Base-by-base conservation (phyloP, 306 rosid genomes). In the Dalbergia cochinchinensis region DNA sequence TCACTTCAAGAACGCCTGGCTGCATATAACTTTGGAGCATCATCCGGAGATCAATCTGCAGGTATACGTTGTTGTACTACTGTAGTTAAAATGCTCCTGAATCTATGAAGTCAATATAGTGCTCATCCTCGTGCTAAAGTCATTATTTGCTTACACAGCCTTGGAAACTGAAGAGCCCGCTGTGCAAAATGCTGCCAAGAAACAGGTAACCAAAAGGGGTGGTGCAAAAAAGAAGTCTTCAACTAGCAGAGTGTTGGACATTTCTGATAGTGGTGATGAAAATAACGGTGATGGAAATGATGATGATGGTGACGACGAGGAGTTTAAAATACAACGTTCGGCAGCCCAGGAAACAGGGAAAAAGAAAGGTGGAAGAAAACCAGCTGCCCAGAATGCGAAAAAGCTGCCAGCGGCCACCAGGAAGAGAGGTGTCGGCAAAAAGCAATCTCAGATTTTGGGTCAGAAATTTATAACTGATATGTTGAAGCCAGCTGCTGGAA, bases 1-100 rank as follows among this genome's bases (percentile, higher is more conserved):
- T 97, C 89, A 7, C 95, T 95, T 83, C 92, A 91, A 86, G 94
- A 95, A 55, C 94, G 99, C 37, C 94, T 95, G 19, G 98, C 99
- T 67, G 94, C 97, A 18, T 93, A 95, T 66, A 95, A 90, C 80
- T 84, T 93, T 0, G 94, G 81, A 2, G 80, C 98, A 55, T 90
- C 98, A 55, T 90, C 99, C 45, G 81, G 93, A 16, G 97, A 89
- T 11, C 69, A 61, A 14, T 78, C 92, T 0, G 86, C 87, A 62
- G 98, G 99, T 93, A 78, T 50, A 20, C 35, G 5, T 45, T 47
- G 14, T 54, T 47, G 10, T 7, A 8, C 42, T 57, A 7, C 18
- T 7, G 22, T 55, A 53, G 15, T 42, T 51, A 10, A 78, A 20
- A 81, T 3, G 53, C 33, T 67, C 79, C 34, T 78, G 14, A 39